A percentile compares a stretch with the other conserved stretches of the same genome.
Conservation (phyloP, 2,329 filamentous ascomycete genomes). For the Macrophomina pseudophaseolina region DNA sequence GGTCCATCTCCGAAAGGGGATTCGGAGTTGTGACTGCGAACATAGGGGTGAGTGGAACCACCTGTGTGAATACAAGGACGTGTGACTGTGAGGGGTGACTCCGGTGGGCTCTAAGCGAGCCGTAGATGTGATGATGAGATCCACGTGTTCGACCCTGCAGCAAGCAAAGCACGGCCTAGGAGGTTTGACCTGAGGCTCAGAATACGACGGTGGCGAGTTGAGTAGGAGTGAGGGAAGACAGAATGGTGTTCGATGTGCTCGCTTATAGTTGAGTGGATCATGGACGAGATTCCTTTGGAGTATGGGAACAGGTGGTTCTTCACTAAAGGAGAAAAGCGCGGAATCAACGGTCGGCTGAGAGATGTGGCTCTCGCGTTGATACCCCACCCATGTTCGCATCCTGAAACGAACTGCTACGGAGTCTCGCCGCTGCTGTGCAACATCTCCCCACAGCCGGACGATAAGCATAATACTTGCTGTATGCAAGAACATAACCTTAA, state of each 20-base stretch:
- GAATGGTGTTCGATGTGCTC: not conserved
- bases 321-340: not conserved
- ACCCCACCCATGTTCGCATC: not conserved
- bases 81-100: not conserved
- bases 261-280: not conserved
- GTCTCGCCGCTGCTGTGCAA: not conserved
- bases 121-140: not conserved
- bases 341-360: not conserved
- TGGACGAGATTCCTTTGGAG: not conserved
- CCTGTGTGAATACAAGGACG: not conserved
- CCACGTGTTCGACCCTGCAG: not conserved
- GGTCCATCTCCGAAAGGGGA: not conserved
- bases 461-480: constrained; percentile 5
- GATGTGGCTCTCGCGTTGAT: not conserved
- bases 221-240: not conserved
- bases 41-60: constrained; percentile 4
- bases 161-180: not conserved
- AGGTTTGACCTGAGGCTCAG: not conserved
- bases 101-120: not conserved
- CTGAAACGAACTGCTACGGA: not conserved
- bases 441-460: not conserved
- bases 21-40: constrained; percentile 7
- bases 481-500: constrained; percentile 14
- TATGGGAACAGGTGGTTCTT: not conserved
- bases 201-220: not conserved